phyloP scores from a whole-genome alignment of 768 basidiomycete species.

The Calocybe cyanea region DNA sequence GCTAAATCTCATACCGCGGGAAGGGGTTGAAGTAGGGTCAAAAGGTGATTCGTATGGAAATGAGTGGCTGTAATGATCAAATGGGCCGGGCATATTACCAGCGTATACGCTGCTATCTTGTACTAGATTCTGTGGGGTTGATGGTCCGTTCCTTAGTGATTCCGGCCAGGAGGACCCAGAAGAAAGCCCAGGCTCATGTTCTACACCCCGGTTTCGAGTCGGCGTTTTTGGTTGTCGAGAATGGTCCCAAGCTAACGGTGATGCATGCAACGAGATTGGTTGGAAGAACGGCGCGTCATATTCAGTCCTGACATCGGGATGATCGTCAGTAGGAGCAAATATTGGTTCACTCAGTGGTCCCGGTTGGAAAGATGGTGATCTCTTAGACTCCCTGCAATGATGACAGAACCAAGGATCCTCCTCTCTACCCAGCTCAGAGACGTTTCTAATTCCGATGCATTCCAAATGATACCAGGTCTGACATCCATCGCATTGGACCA shows the following conservation, averaged over 20 bases:
- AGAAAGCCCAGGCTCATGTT: constrained; percentile 25
- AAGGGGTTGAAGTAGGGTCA: constrained; percentile 78
- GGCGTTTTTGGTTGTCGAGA: constrained; percentile 46
- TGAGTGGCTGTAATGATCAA: constrained; percentile 24
- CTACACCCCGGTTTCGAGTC: constrained; percentile 26
- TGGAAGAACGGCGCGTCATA: constrained; percentile 62
- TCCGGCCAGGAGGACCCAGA: constrained; percentile 43
- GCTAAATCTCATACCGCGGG: constrained; percentile 67
- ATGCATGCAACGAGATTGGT: constrained; percentile 46
- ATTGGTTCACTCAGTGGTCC: constrained; percentile 52
- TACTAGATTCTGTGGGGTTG: constrained; percentile 45
- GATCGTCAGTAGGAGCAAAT: constrained; percentile 64
- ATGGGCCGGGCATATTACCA: constrained; percentile 31
- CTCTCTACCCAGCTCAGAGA: constrained; percentile 64
- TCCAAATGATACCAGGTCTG: constrained; percentile 78
- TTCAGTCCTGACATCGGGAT: constrained; percentile 33
- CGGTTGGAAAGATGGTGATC: constrained; percentile 36
- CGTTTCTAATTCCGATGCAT: constrained; percentile 69
- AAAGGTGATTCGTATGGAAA: constrained; percentile 47
- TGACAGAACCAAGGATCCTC: constrained; percentile 81
- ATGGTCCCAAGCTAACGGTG: constrained; percentile 51
- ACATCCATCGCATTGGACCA: constrained; percentile 82
- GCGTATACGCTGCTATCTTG: constrained; percentile 37
- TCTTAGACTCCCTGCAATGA: constrained; percentile 43
- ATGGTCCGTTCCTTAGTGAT: constrained; percentile 50